Percentiles rank a stretch among this genome's conserved stretches.
These are phyloP conservation scores for Claviceps spartinae DNA, from an alignment of 2,329 filamentous ascomycete species.

Conservation along the genomic window DNA sequence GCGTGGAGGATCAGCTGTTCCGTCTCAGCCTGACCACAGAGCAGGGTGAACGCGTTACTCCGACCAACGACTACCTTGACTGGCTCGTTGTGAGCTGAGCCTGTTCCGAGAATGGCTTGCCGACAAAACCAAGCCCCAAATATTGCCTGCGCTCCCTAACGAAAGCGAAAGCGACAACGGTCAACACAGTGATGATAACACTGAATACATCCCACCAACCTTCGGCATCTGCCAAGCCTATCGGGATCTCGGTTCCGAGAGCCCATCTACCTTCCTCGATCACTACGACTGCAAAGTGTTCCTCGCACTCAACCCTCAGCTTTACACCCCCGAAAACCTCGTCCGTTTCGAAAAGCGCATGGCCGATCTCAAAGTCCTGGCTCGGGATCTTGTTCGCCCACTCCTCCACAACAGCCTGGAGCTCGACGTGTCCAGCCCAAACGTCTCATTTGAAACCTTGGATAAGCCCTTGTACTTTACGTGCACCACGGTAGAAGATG, in stretches of 20 bases:
- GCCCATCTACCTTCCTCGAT: no score
- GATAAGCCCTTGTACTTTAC: slow-evolving; percentile 36
- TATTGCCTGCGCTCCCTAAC: slow-evolving; percentile 19
- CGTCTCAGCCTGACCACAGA: slow-evolving; percentile 14
- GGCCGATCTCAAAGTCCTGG: no score
- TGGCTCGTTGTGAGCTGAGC: slow-evolving; percentile 76
- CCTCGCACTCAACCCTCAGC: no score
- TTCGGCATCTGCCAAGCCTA: slow-evolving; percentile 60
- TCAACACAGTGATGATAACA: not conserved
- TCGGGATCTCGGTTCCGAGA: slow-evolving; percentile 51
- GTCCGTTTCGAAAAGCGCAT: no score
- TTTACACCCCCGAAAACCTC: no score
- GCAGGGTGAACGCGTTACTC: slow-evolving; percentile 69
- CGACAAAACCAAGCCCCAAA: slow-evolving; percentile 59
- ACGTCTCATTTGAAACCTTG: slow-evolving; percentile 17
- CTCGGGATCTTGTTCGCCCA: no score
- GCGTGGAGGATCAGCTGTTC: no score
- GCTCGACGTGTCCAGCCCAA: slow-evolving; percentile 12
- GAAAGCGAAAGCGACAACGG: slow-evolving; percentile 5
- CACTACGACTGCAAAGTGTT: no score
- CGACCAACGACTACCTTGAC: slow-evolving; percentile 68
- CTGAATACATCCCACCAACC: slow-evolving; percentile 27
- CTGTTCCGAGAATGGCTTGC: slow-evolving; percentile 47
- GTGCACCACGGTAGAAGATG: slow-evolving; percentile 33
- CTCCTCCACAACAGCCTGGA: no score